Percentiles rank a stretch among this genome's conserved stretches.
phyloP scores from a whole-genome alignment of 2,329 filamentous ascomycete genomes.

The Talaromyces islandicus region DNA sequence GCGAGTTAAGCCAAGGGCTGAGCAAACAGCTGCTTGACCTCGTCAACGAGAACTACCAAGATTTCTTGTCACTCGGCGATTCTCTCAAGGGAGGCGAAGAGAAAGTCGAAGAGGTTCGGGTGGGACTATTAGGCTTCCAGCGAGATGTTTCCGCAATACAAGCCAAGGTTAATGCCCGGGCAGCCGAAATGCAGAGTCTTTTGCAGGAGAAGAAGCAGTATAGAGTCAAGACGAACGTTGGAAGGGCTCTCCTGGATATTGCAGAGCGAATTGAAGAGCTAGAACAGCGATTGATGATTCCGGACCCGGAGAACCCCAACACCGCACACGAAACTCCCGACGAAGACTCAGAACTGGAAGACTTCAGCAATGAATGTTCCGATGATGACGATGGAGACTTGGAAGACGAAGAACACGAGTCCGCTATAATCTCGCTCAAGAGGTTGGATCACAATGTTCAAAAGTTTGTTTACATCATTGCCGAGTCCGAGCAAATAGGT shows the following conservation, averaged over 20 bases:
- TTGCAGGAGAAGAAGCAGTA: constrained; percentile 63
- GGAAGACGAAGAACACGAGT: constrained; percentile 28
- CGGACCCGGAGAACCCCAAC: constrained; percentile 23
- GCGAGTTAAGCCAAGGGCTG: constrained; percentile 71
- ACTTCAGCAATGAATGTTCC: constrained; percentile 26
- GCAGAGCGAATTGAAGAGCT: constrained; percentile 51
- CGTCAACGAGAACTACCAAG: constrained; percentile 90
- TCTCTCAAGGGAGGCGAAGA: constrained; percentile 85
- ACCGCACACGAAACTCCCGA: constrained; percentile 11
- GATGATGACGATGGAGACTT: constrained; percentile 16
- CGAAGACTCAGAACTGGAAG: constrained; percentile 30
- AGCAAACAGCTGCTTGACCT: constrained; percentile 85
- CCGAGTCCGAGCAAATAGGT: constrained; percentile 47
- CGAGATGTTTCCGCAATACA: constrained; percentile 74
- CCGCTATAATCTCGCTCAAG: constrained; percentile 29
- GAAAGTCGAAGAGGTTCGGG: constrained; percentile 80
- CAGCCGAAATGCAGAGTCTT: constrained; percentile 56
- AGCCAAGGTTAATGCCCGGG: constrained; percentile 57
- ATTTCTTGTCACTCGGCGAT: constrained; percentile 77
- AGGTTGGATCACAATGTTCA: constrained; percentile 51
- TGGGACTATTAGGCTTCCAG: constrained; percentile 79
- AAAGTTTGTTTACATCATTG: constrained; percentile 53
- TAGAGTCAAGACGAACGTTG: constrained; percentile 57
- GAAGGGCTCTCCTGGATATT: constrained; percentile 43
- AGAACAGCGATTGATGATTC: constrained; percentile 64